phyloP scores from a whole-genome alignment of 2,329 filamentous ascomycete genomes.

The Cadophora malorum region DNA sequence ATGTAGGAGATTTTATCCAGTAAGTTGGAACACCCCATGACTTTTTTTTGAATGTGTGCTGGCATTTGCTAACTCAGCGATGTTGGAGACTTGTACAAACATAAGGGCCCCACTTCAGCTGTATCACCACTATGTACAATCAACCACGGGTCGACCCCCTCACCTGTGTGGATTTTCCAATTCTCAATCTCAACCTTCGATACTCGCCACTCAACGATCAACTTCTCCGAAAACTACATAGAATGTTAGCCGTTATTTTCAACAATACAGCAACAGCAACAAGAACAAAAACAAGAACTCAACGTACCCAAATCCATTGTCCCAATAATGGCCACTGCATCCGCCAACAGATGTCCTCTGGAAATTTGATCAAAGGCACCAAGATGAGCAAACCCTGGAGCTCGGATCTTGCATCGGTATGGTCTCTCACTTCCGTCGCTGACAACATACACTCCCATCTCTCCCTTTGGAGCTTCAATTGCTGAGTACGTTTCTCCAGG shows the following conservation, averaged over 20 bases:
- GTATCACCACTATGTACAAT: conserved; percentile 37
- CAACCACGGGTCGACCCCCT: conserved; percentile 22
- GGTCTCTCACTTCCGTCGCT: conserved; percentile 96
- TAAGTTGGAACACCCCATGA: conserved; percentile 10
- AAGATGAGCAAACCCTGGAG: conserved; percentile 95
- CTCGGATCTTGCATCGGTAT: conserved; percentile 96
- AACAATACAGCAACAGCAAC: conserved; percentile 20
- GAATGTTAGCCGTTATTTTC: conserved; percentile 33
- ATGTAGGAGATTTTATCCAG: conserved; percentile 19
- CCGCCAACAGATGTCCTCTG: conserved; percentile 90
- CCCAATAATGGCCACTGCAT: conserved; percentile 94
- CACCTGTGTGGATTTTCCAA: conserved; percentile 21
- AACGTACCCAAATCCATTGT: conserved; percentile 83
- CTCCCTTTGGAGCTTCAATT: conserved; percentile 99
- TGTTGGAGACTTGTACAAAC: conserved; percentile 36
- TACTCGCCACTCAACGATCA: conserved; percentile 51
- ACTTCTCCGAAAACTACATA: conserved; percentile 52
- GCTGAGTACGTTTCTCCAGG: conserved; percentile 97
- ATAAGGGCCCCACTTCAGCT: conserved; percentile 32
- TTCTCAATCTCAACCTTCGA: conserved; percentile 2
- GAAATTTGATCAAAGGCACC: conserved; percentile 92
- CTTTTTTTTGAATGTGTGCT: conserved; percentile 26
- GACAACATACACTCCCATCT: conserved; percentile 98
- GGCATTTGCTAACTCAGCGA: conserved; percentile 39
- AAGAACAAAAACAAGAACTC: conserved; percentile 13